phyloP scores from a whole-genome alignment of 2,329 filamentous ascomycete genomes.

The Pestalotiopsis sp. region DNA sequence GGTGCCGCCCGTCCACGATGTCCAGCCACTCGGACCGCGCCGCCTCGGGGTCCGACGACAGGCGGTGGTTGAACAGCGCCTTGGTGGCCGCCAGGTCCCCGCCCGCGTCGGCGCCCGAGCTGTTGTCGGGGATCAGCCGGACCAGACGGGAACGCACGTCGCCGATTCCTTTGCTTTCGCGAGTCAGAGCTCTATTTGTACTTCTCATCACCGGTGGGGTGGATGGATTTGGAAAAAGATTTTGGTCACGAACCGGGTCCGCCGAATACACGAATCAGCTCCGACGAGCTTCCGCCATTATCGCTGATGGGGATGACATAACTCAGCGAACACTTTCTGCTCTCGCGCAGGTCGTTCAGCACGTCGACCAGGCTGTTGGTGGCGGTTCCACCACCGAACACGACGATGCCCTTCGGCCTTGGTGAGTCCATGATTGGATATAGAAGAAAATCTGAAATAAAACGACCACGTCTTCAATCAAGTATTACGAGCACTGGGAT shows the following conservation, averaged over 20 bases:
- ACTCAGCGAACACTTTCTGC: constrained; percentile 67
- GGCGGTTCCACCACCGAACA: constrained; percentile 92
- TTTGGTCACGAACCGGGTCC: constrained; percentile 67
- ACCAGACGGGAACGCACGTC: constrained; percentile 65
- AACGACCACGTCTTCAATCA: not conserved
- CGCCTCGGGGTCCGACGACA: constrained; percentile 59
- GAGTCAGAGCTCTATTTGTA: not conserved
- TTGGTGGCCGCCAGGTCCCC: constrained; percentile 75
- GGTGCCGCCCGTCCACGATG: constrained; percentile 80
- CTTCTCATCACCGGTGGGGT: not conserved
- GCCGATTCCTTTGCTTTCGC: constrained; percentile 26
- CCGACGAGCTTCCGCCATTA: constrained; percentile 91
- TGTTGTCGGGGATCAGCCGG: constrained; percentile 75
- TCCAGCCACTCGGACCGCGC: constrained; percentile 83
- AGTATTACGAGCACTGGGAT: not conserved
- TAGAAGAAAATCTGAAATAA: not conserved
- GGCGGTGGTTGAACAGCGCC: constrained; percentile 81
- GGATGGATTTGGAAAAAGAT: constrained; percentile 4
- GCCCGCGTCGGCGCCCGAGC: constrained; percentile 53
- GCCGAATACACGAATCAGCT: constrained; percentile 91
- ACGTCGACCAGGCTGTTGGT: constrained; percentile 93
- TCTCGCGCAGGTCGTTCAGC: constrained; percentile 67
- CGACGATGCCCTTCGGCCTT: constrained; percentile 61
- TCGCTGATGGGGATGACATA: constrained; percentile 96
- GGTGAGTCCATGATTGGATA: constrained; percentile 20